Evolutionary conservation across 179 eudicot genomes (phyloP).

Genomic region (Nepenthes alata): DNA sequence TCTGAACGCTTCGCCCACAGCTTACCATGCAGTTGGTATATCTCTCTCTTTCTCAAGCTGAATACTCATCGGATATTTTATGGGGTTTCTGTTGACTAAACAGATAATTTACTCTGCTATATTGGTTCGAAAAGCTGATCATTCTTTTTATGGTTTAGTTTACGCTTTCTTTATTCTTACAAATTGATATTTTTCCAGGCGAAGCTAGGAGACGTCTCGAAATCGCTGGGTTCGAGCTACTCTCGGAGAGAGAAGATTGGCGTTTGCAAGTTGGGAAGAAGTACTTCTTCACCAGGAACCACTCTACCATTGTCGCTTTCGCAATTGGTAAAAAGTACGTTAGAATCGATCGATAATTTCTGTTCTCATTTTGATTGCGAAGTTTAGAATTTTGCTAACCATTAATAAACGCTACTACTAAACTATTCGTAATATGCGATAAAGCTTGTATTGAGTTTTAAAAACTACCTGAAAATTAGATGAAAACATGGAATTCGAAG

Average conservation of each 20-base stretch:
- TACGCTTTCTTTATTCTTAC: neutral
- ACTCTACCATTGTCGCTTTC: conserved; percentile 86
- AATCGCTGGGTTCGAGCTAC: conserved; percentile 64
- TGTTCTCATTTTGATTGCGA: neutral
- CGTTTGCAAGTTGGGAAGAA: conserved; percentile 58
- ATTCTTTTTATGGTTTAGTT: neutral
- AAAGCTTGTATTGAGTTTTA: too few relatives aligned
- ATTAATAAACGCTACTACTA: too few relatives aligned
- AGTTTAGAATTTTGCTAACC: neutral
- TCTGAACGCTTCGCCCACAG: conserved; percentile 90
- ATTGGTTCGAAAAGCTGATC: neutral
- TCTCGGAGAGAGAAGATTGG: conserved; percentile 87
- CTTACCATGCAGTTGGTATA: conserved; percentile 94
- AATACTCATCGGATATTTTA: neutral
- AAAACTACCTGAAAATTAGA: too few relatives aligned
- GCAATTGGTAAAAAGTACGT: conserved; percentile 78
- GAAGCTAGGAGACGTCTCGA: conserved; percentile 73
- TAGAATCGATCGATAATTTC: neutral
- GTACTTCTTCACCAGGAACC: conserved; percentile 80
- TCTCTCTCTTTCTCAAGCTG: neutral
- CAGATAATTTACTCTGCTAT: neutral
- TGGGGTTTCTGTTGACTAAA: neutral
- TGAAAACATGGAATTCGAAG: too few relatives aligned
- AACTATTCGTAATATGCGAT: too few relatives aligned
- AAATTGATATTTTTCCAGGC: conserved; percentile 25